Evolutionary conservation across 495 filamentous ascomycete genomes (phyloP), one percentile per base, ranked within the genome.

Genomic region (Penicillium daleae): DNA sequence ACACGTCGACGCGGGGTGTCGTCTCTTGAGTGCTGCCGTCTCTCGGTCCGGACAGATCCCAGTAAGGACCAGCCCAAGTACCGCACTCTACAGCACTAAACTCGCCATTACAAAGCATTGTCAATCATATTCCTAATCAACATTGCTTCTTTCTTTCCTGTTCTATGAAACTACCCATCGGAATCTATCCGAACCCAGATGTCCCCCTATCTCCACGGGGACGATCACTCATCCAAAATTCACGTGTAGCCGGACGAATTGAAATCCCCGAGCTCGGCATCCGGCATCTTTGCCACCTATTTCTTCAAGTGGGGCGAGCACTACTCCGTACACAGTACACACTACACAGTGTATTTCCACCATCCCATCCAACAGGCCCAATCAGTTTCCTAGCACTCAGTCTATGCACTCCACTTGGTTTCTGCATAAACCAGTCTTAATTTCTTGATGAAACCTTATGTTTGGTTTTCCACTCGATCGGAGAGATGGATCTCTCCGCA

Each of bases 401-500:
- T 46, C 42, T 24, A 10, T 2, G 19, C 12, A 5, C 42, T 46
- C 42, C 42, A 46, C 42, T 9, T 52, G 4, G n/a, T 5, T 2
- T 9, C 24, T 17, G 49, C 26, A 29, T n/a, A 39, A 56, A 39
- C n/a, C n/a, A 7, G 21, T 31, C 17, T 21, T n/a, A n/a, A n/a
- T n/a, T n/a, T 2, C 26, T n/a, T 31, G n/a, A 52, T 21, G 8
- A 37, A 33, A 58, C 26, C 49, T 52, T 32, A 32, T 19, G 49
- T 27, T 21, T 0, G 4, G 6, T 6, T 26, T 27, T 27, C 49
- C 49, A n/a, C 26, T 32, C 15, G 40, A 46, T 15, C 71, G 66
- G 71, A 37, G 60, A 49, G 35, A 66, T 67, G 21, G 60, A 65
- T 71, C 68, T 64, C 60, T 65, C 70, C 70, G 70, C 60, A 51